phyloP scores from a whole-genome alignment of 1,284 basidiomycete species.

The Austroboletus novae-zelandiae region DNA sequence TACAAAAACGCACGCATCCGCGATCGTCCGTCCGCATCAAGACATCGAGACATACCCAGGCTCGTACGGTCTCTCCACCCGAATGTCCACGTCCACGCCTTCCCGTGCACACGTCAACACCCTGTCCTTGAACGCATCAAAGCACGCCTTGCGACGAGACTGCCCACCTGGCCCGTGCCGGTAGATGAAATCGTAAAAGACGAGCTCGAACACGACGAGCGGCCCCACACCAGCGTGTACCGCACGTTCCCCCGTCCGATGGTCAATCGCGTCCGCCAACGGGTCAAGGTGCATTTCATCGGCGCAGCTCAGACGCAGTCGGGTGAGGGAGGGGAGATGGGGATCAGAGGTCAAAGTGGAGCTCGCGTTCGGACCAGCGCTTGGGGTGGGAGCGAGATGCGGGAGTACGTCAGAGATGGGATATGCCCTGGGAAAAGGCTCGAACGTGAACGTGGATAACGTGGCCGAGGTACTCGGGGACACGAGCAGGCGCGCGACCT shows the following conservation, averaged over 20 bases:
- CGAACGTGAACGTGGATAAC: constrained; percentile 20
- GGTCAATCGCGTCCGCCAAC: constrained; percentile 18
- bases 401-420: constrained; percentile 17
- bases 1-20: too few relatives aligned
- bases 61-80: constrained; percentile 27
- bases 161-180: constrained; percentile 6
- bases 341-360: not conserved
- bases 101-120: constrained; percentile 24
- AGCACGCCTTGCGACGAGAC: constrained; percentile 17
- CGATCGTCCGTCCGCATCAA: not conserved
- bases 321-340: constrained; percentile 17
- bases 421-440: constrained; percentile 22
- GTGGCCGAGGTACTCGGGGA: constrained; percentile 19
- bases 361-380: not conserved
- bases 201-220: constrained; percentile 22
- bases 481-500: constrained; percentile 20
- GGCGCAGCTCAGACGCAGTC: constrained; percentile 21
- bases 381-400: constrained; percentile 2
- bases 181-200: constrained; percentile 28
- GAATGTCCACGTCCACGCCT: constrained; percentile 24
- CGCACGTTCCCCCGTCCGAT: constrained; percentile 16
- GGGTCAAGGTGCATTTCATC: constrained; percentile 18
- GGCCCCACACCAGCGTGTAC: constrained; percentile 5
- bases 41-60: constrained; percentile 21
- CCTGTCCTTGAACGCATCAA: constrained; percentile 19